Base-by-base conservation (phyloP, 2,329 filamentous ascomycete species). In the Lizonia empirigonia region DNA sequence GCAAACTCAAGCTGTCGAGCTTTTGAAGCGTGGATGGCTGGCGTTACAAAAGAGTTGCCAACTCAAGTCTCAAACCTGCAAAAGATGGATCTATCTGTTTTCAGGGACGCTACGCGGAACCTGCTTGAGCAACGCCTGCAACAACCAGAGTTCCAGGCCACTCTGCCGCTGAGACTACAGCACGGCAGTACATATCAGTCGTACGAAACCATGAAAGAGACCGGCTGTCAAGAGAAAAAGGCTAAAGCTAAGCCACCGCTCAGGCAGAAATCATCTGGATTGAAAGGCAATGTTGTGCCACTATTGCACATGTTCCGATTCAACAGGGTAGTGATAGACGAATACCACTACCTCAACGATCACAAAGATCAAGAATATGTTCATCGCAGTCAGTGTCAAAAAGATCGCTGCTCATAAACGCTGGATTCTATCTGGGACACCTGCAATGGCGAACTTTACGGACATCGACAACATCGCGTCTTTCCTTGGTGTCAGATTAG, bases 381-480 rank as follows among this genome's bases (percentile, higher is more conserved):
- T 64, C 1, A 52, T 63, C 1, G 65, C 62, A 1, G 65, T 75
- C 0, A 72, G 75, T 0, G 69, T 84, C 5, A 70, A 77, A 6
- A 72, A 70, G 0, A 60, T 86, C 1, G 63, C 76, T 20, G 78
- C 81, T 9, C 72, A 77, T 33, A 82, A 80, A 32, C 79, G 78
- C 45, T 88, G 85, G 85, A 74, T 85, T 6, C 71, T 88, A 2
- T 88, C 85, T 0, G 85, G 82, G 3, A 88, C 85, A 1, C 85
- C 85, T 1, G 75, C 78, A 0, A 62, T 87, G 2, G 75, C 77
- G 5, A 79, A 82, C 45, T 85, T 85, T 59, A 77, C 79, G 1
- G 82, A 86, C 55, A 74, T 88, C 7, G 82, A 85, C 42, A 77
- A 76, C 13, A 83, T 87, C 50, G 83, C 83, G 1, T 72, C 71